phyloP scores from a whole-genome alignment of 805 yeast genomes.

The Candida maesae region DNA sequence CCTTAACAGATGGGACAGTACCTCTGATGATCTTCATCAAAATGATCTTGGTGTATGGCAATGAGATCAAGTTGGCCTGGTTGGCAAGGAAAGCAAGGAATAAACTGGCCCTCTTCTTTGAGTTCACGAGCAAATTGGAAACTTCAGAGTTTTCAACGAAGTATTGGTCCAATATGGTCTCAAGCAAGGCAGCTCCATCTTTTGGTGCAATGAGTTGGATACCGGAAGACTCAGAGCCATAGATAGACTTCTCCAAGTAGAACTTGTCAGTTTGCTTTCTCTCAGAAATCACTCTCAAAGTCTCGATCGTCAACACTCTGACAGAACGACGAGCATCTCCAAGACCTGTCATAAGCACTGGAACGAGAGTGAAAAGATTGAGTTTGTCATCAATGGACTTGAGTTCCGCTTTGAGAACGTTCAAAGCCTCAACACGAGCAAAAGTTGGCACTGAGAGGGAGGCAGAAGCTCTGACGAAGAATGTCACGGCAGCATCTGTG shows the following conservation, averaged over 20 bases:
- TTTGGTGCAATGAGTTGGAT: slow-evolving; percentile 60
- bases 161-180: slow-evolving; percentile 40
- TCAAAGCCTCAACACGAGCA: slow-evolving; percentile 49
- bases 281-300: slow-evolving; percentile 35
- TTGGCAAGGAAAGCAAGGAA: slow-evolving; percentile 63
- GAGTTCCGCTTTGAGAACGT: slow-evolving; percentile 33
- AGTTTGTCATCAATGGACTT: slow-evolving; percentile 34
- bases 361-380: slow-evolving; percentile 52
- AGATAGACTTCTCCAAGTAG: slow-evolving; percentile 52
- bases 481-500: slow-evolving; percentile 47
- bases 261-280: slow-evolving; percentile 36
- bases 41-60: slow-evolving; percentile 54
- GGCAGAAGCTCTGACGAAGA: slow-evolving; percentile 51
- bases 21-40: slow-evolving; percentile 45
- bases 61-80: slow-evolving; percentile 51
- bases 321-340: slow-evolving; percentile 47
- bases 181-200: slow-evolving; percentile 50
- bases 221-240: slow-evolving; percentile 46
- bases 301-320: slow-evolving; percentile 40
- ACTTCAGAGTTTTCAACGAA: slow-evolving; percentile 49
- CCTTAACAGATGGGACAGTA: slow-evolving; percentile 32
- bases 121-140: slow-evolving; percentile 35
- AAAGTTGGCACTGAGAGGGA: slow-evolving; percentile 57
- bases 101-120: slow-evolving; percentile 55
- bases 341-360: slow-evolving; percentile 53